These are phyloP conservation scores for Mortierella sp. DNA, from an alignment of 371 early-diverging fungal genomes.

Conservation along the genomic window DNA sequence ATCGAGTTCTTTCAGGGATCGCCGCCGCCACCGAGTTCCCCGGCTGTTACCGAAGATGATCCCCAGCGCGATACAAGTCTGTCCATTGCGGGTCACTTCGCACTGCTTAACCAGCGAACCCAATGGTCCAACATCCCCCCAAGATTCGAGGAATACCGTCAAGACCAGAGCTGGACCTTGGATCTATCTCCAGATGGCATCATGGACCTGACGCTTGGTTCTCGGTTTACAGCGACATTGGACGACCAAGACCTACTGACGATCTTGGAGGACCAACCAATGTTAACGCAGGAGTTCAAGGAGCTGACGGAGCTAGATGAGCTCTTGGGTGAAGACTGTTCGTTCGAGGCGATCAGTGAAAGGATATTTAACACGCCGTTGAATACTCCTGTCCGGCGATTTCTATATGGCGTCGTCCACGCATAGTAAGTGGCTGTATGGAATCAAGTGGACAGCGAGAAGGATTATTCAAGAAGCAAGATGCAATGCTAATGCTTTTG, in stretches of 20 bases:
- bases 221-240: not conserved
- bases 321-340: not conserved
- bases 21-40: not conserved
- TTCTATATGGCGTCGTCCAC: not conserved
- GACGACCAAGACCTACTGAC: not conserved
- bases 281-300: not conserved
- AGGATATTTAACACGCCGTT: not conserved
- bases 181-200: not conserved
- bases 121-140: not conserved
- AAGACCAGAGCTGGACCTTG: not conserved
- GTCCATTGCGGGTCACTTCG: not conserved
- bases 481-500: not conserved
- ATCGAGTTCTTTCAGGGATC: not conserved
- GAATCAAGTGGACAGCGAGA: not conserved
- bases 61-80: not conserved
- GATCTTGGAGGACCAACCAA: slow-evolving; percentile 1
- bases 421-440: not conserved
- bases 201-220: not conserved
- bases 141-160: not conserved
- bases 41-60: not conserved
- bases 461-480: not conserved
- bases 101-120: not conserved
- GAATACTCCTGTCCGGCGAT: not conserved
- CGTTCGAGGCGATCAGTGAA: not conserved
- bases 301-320: not conserved